Evolutionary conservation across 1,284 basidiomycete genomes (phyloP).

Genomic region (Tranzscheliella williamsii): DNA sequence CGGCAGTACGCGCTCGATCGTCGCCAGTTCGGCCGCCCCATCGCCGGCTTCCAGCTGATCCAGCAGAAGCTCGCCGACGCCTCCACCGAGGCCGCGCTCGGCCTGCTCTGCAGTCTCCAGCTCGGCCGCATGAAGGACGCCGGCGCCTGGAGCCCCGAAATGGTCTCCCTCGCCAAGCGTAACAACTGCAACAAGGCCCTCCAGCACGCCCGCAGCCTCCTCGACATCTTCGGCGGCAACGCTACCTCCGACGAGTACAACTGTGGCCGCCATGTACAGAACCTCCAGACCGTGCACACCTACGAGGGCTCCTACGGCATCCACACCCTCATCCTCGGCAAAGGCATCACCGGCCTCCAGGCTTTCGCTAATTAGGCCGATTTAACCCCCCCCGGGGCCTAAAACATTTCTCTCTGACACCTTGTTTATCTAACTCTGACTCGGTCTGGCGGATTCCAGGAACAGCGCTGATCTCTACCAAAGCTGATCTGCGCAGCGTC

Average conservation of each 20-base stretch:
- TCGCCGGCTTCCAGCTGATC: conserved; percentile 86
- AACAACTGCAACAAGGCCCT: conserved; percentile 92
- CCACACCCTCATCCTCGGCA: conserved; percentile 76
- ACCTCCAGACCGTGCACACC: conserved; percentile 53
- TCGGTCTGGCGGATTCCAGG: no score
- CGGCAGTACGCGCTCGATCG: conserved; percentile 82
- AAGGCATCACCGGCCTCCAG: conserved; percentile 81
- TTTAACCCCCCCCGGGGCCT: no score
- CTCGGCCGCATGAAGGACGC: conserved; percentile 87
- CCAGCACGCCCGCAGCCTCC: conserved; percentile 57
- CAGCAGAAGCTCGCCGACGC: conserved; percentile 97
- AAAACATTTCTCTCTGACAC: no score
- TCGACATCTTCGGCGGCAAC: conserved; percentile 68
- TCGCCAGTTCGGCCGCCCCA: conserved; percentile 82
- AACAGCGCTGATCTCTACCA: no score
- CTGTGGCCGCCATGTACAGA: conserved; percentile 42
- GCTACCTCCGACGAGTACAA: conserved; percentile 61
- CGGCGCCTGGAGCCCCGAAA: conserved; percentile 76
- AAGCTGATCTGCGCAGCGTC: no score
- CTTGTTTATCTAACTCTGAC: no score
- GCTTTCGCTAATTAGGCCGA: conserved; percentile 68
- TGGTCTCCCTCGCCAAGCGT: conserved; percentile 87
- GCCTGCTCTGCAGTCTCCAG: conserved; percentile 71
- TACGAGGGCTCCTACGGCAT: conserved; percentile 54
- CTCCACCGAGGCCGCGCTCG: conserved; percentile 79